phyloP scores from a whole-genome alignment of 2,329 filamentous ascomycete species.

The Penicillium sp. region DNA sequence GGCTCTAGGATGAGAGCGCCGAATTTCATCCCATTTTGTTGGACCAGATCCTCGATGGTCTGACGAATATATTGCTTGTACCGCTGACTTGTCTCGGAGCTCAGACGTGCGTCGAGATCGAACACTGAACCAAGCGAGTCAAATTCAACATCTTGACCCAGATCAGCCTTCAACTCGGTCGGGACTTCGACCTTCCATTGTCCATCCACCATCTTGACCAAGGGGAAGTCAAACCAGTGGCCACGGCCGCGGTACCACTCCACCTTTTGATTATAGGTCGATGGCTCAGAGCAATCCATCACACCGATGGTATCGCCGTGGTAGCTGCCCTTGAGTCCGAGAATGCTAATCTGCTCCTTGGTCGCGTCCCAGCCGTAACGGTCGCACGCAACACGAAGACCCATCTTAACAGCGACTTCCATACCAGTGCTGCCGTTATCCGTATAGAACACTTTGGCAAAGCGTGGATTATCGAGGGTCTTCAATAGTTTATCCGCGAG shows the following conservation, averaged over 20 bases:
- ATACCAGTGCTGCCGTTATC: conserved; percentile 83
- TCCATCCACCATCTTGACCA: conserved; percentile 66
- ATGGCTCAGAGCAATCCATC: conserved; percentile 82
- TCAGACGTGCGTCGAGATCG: conserved; percentile 55
- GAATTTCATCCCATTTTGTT: conserved; percentile 64
- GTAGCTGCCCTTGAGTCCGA: conserved; percentile 79
- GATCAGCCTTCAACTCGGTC: conserved; percentile 47
- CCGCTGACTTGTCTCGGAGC: conserved; percentile 46
- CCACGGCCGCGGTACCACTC: conserved; percentile 83
- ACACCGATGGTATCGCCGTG: conserved; percentile 87
- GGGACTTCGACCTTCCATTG: conserved; percentile 67
- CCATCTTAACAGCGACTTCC: conserved; percentile 87
- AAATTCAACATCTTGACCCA: conserved; percentile 52
- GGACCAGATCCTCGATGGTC: conserved; percentile 56
- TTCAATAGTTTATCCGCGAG: conserved; percentile 67
- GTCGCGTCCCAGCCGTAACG: conserved; percentile 67
- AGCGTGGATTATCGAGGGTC: conserved; percentile 63
- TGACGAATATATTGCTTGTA: conserved; percentile 64
- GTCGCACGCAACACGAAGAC: conserved; percentile 65
- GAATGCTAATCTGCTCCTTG: conserved; percentile 62
- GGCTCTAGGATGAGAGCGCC: conserved; percentile 81
- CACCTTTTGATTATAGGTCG: conserved; percentile 76
- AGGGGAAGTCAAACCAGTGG: conserved; percentile 79
- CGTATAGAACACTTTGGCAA: conserved; percentile 75
- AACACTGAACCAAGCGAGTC: conserved; percentile 61